Base-by-base conservation (phyloP, 306 rosid species). In the Arachis stenosperma region DNA sequence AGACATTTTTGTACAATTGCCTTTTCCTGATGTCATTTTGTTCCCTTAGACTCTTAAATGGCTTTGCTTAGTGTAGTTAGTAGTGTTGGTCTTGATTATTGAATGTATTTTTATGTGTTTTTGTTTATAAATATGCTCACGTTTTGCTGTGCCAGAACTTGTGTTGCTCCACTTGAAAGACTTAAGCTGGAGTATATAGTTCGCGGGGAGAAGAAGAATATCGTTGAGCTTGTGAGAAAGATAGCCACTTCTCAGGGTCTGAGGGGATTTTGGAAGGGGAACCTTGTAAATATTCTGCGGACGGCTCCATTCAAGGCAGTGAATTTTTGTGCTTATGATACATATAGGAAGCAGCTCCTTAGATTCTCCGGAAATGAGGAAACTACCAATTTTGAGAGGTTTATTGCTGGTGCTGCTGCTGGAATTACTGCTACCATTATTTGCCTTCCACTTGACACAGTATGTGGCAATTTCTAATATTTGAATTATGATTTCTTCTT, bases 251-350 rank as follows among this genome's bases (percentile, higher is more conserved):
- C 95, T 67, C 97, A 94, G 84, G 99, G 99, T 4, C 79, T 91
- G 84, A 88, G 85, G 77, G 99, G 99, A 9, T 94, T 94, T 84
- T 94, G 98, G 97, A 94, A 85, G 83, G 98, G 98, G 56, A 94
- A 94, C 84, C 69, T 94, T 65, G 86, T 94, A 44, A 91, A 91
- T 75, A 77, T 94, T 81, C 97, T 94, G 78, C 94, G 98, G 15
- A 91, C 98, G 0, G 97, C 98, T 74, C 98, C 97, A 2, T 94
- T 94, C 65, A 94, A 94, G 82, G 98, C 98, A 1, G 86, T 94
- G 77, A 91, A 93, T 69, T 93, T 93, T 77, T 91, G 77, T 74
- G 97, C 98, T 30, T 89, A 86, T 15, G 97, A 94, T 82, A 94
- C 97, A 1, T 94, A 94, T 72, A 91, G 97, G 85, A 94, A 89